phyloP scores from a whole-genome alignment of 257 asterid species.

The Nicotiana benthamiana region DNA sequence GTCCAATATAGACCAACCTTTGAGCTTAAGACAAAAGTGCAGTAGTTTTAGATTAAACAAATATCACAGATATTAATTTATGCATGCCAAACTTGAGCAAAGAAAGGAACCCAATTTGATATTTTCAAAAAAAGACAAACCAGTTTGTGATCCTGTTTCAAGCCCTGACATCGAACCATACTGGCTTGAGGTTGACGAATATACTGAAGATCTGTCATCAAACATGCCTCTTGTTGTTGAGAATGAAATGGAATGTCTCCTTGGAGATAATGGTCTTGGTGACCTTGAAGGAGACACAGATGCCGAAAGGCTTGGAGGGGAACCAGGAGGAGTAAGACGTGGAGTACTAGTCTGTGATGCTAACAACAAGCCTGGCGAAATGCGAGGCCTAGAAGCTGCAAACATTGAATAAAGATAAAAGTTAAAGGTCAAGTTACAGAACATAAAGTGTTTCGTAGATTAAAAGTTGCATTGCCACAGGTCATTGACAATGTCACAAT shows the following conservation, averaged over 20 bases:
- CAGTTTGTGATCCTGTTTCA: constrained; percentile 74
- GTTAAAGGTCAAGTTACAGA: neutral
- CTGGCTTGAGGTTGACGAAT: constrained; percentile 50
- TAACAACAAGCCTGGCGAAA: constrained; percentile 48
- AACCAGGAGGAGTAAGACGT: constrained; percentile 72
- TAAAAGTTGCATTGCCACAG: neutral
- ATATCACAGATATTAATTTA: neutral
- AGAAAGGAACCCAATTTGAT: neutral
- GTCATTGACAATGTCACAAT: neutral
- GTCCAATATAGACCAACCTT: neutral
- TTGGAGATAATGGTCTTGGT: constrained; percentile 71
- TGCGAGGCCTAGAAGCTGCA: constrained; percentile 50
- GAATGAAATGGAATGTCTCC: constrained; percentile 68
- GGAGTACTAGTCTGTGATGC: constrained; percentile 88
- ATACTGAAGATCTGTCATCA: constrained; percentile 63
- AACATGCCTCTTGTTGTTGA: constrained; percentile 56
- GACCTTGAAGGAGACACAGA: constrained; percentile 76
- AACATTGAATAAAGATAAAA: constrained; percentile 1
- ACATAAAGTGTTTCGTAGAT: neutral
- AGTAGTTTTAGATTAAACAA: neutral
- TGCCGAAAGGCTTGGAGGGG: constrained; percentile 82
- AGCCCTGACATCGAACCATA: constrained; percentile 62
- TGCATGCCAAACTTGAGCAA: neutral
- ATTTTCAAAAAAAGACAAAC: constrained; percentile 22
- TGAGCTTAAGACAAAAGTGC: neutral